Base-by-base conservation (phyloP, 306 rosid species). In the Geum urbanum region DNA sequence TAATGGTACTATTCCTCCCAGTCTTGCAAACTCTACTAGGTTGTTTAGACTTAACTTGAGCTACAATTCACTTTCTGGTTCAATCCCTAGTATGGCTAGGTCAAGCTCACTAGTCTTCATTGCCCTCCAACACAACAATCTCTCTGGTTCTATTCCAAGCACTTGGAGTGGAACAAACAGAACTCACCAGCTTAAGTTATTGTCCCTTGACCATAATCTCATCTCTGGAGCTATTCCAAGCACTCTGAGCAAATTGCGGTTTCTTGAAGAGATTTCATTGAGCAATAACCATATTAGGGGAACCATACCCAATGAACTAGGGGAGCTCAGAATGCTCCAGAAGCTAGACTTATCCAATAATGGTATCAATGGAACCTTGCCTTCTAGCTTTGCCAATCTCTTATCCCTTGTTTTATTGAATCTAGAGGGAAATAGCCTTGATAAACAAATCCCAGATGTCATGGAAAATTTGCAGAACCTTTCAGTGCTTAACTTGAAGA, bases 331-430 rank as follows among this genome's bases (percentile, higher is more conserved):
- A 4, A 86, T 79, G 84, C 92, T 91, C 55, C 82, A 67, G 7
- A 27, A 59, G 59, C 92, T 95, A 71, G 97, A 95, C 82, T 74
- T 95, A 4, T 94, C 97, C 50, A 77, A 83, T 63, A 94, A 94
- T 80, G 80, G 61, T 40, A 83, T 94, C 69, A 90, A 77, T 81
- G 98, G 97, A 13, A 77, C 89, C 80, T 50, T 94, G 27, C 96
- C 96, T 72, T 7, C 67, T 10, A 87, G 84, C 72, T 82, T 91
- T 63, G 76, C 87, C 37, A 89, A 87, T 56, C 83, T 91, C 56
- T 80, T 85, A 41, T 85, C 91, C 69, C 77, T 86, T 69, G 84
- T 85, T 61, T 55, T 78, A 13, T 76, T 88, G 76, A 86, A 82
- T 66, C 83, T 91, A 4, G 87, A 79, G 39, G 68, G 74, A 7